Base-by-base conservation (phyloP, 192 early-diverging fungal genomes). In the Linnemannia hyalina region DNA sequence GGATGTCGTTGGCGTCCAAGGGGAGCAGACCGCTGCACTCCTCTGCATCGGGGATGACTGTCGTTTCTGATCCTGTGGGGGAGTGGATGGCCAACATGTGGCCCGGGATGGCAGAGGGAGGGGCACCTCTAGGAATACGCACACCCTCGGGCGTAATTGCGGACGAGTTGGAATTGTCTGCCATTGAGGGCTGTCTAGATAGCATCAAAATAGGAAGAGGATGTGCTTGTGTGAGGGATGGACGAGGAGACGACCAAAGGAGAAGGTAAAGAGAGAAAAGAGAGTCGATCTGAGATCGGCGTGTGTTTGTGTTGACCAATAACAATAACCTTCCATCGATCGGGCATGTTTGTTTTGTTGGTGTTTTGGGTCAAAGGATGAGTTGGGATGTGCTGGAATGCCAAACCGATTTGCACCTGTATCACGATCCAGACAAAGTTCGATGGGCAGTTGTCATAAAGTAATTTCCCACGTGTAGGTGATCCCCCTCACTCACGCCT, bases 41-140 rank as follows among this genome's bases (percentile, higher is more conserved):
- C 8, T 32, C 44, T 49, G 82, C 82, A 74, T 83, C 82, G 36
- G 82, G 82, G 10, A 55, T 46, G 5, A 57, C 41, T 10, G 82
- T 78, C 32, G 82, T 78, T 3, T 74, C 82, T 38, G 76, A 78
- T 18, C 60, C 57, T 36, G 82, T 22, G n/a, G 71, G 72, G 22
- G 82, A 83, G 23, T 60, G 73, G 22, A 40, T 26, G 35, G 44
- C n/a, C 2, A 73, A 38, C 46, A 81, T 4, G 40, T 70, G 47
- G 42, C 52, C 49, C 10, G 80, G 68, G 8, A 81, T 68, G 22
- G 80, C 80, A 26, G 80, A 81, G 36, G 68, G 74, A 2, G 74
- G 77, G 16, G 68, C 32, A n/a, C 65, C 76, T 11, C 13, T 65
- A 32, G 60, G 60, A 65, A 65, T 65, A 29, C 60, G 60, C 60